These are phyloP conservation scores for Grosmannia serpens DNA, from an alignment of 2,329 filamentous ascomycete genomes.

Conservation along the genomic window DNA sequence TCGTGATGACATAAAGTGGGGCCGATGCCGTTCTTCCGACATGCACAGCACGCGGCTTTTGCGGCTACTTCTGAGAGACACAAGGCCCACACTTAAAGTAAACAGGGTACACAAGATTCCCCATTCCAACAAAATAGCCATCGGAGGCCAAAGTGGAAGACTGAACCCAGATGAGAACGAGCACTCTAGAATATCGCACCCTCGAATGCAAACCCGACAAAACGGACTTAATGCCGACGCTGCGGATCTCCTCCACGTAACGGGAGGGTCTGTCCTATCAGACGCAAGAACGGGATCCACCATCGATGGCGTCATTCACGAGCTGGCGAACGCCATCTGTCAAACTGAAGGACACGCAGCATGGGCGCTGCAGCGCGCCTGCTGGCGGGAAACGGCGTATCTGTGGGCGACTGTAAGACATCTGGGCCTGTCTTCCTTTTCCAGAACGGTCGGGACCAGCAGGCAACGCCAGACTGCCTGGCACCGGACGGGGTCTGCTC, in stretches of 20 bases:
- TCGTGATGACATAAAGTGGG: too few species aligned
- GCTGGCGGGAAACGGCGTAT: not conserved
- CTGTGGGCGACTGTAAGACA: not conserved
- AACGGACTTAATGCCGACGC: not conserved
- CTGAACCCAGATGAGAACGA: too few species aligned
- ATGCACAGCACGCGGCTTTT: too few species aligned
- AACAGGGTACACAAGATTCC: too few species aligned
- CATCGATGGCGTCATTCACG: not conserved
- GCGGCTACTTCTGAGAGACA: too few species aligned
- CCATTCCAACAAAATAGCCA: too few species aligned
- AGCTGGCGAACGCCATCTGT: not conserved
- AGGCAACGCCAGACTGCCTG: not conserved
- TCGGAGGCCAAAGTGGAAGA: too few species aligned
- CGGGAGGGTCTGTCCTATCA: not conserved
- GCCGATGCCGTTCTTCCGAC: too few species aligned
- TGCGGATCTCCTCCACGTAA: not conserved
- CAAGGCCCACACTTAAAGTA: too few species aligned
- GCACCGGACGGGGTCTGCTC: not conserved
- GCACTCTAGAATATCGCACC: too few species aligned
- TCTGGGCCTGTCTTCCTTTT: not conserved
- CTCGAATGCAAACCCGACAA: not conserved
- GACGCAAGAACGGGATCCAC: not conserved
- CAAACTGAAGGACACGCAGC: not conserved
- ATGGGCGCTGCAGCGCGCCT: not conserved
- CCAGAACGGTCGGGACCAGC: not conserved